These are phyloP conservation scores for Castanopsis chinensis DNA, from an alignment of 306 rosid species.

Conservation along the genomic window DNA sequence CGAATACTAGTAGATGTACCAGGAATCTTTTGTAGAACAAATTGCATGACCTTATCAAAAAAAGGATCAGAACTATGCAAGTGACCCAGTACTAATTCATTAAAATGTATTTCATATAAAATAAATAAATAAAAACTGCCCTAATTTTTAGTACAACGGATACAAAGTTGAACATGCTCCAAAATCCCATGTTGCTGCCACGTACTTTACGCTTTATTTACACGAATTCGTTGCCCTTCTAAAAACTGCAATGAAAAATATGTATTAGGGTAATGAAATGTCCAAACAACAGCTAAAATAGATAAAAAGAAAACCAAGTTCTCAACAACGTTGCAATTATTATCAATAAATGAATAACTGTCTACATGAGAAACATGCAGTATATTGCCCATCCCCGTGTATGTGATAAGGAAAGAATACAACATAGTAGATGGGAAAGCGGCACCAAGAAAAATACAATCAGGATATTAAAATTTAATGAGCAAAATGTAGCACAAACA, in stretches of 20 bases:
- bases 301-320: conserved; percentile 19
- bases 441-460: no score
- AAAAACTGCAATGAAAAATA: conserved; percentile 54
- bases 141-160: conserved; percentile 17
- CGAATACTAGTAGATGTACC: not conserved
- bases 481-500: no score
- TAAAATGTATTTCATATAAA: conserved; percentile 15
- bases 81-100: conserved; percentile 5
- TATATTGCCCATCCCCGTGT: no score
- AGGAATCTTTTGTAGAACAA: not conserved
- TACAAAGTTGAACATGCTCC: conserved; percentile 19
- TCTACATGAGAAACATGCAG: no score
- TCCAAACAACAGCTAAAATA: not conserved
- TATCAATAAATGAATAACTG: not conserved
- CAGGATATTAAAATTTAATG: no score
- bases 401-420: no score
- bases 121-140: not conserved
- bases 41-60: not conserved
- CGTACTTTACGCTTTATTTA: conserved; percentile 69
- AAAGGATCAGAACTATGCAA: conserved; percentile 13
- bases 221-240: conserved; percentile 82
- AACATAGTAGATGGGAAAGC: no score
- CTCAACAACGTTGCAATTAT: conserved; percentile 8
- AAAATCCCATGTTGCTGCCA: conserved; percentile 7
- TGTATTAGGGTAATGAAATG: conserved; percentile 1